phyloP scores from a whole-genome alignment of 805 yeast species.

The Cephaloascus albidus region DNA sequence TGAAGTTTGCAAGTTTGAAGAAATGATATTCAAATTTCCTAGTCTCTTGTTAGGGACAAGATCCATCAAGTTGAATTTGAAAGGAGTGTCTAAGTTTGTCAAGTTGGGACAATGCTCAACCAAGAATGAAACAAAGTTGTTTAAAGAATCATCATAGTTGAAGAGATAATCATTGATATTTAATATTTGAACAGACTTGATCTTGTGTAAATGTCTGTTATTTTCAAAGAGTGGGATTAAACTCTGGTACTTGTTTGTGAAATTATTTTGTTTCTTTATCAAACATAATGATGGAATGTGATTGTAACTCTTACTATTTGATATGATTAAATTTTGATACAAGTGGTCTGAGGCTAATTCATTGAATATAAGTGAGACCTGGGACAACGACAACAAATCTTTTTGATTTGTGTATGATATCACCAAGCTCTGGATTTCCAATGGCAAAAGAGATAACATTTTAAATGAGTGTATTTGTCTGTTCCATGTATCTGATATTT shows the following conservation, averaged over 20 bases:
- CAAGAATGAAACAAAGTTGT: background rate
- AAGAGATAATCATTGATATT: background rate
- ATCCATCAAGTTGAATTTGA: background rate
- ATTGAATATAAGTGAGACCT: background rate
- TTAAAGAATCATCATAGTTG: background rate
- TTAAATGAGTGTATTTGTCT: too few relatives aligned
- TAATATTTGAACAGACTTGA: background rate
- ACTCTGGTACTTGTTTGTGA: background rate
- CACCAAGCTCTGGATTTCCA: background rate
- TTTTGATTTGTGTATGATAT: background rate
- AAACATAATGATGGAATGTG: background rate
- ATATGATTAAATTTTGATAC: background rate
- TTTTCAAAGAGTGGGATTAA: background rate
- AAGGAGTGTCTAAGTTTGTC: background rate
- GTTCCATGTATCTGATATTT: too few relatives aligned
- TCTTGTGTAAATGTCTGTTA: background rate
- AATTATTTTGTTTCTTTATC: background rate
- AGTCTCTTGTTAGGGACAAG: background rate
- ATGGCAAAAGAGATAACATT: background rate
- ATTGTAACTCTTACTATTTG: background rate
- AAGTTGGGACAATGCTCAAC: background rate
- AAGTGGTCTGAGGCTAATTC: background rate
- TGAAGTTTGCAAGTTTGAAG: background rate
- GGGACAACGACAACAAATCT: background rate
- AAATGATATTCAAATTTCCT: background rate